These are phyloP conservation scores for Globisporangium canariense DNA, from an alignment of 352 stramenopile genomes.

Conservation along the genomic window DNA sequence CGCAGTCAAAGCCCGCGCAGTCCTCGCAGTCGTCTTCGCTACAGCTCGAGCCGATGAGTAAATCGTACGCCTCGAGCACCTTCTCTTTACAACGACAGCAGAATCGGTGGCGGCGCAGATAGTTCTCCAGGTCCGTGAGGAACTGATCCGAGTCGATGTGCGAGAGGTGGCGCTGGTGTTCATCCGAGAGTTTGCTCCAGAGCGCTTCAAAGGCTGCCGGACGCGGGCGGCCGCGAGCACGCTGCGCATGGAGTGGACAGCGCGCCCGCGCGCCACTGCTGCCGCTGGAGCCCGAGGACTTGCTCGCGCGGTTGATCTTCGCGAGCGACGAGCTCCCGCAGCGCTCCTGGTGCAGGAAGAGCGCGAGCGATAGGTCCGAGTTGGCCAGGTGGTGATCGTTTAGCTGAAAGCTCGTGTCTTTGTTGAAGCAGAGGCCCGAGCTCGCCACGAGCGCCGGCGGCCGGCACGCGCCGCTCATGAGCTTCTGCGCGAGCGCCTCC, in stretches of 20 bases:
- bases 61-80: conserved; percentile 84
- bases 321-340: conserved; percentile 50
- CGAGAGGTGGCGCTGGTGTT: conserved; percentile 77
- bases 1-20: conserved; percentile 75
- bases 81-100: conserved; percentile 88
- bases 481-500: conserved; percentile 70
- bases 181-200: conserved; percentile 74
- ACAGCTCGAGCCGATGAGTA: conserved; percentile 81
- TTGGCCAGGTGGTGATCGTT: conserved; percentile 64
- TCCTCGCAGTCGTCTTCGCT: conserved; percentile 86
- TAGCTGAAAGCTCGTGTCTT: conserved; percentile 60
- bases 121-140: conserved; percentile 78
- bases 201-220: conserved; percentile 73
- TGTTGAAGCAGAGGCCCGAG: conserved; percentile 54
- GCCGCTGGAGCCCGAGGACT: conserved; percentile 21
- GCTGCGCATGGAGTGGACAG: conserved; percentile 77
- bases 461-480: conserved; percentile 36
- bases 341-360: conserved; percentile 81
- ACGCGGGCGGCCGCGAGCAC: conserved; percentile 61
- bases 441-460: conserved; percentile 44
- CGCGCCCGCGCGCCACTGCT: conserved; percentile 43
- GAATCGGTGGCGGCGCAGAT: conserved; percentile 82
- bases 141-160: conserved; percentile 88
- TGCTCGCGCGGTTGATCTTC: conserved; percentile 37
- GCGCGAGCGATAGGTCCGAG: conserved; percentile 57